Conservation (phyloP, 345 rosid genomes). For the Leavenworthia alabamica region DNA sequence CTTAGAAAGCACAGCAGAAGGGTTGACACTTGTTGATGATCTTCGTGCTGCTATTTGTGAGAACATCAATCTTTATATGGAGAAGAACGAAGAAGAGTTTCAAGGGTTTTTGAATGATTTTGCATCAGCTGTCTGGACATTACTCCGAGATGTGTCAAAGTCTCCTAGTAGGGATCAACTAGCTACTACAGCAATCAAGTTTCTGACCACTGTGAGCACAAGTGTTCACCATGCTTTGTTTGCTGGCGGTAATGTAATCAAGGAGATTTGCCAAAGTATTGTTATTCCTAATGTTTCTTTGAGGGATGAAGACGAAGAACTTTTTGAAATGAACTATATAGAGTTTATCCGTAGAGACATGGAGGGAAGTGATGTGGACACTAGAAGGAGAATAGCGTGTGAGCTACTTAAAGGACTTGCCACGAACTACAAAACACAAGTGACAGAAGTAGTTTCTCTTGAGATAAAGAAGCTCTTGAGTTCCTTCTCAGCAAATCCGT, state of each 20-base stretch:
- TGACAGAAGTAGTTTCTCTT: slow-evolving; percentile 57
- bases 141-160: slow-evolving; percentile 68
- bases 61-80: slow-evolving; percentile 89
- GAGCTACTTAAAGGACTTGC: slow-evolving; percentile 95
- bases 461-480: slow-evolving; percentile 70
- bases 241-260: slow-evolving; percentile 64
- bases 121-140: slow-evolving; percentile 80
- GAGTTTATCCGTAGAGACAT: slow-evolving; percentile 98
- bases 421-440: slow-evolving; percentile 63
- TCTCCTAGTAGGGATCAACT: slow-evolving; percentile 67
- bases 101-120: slow-evolving; percentile 59
- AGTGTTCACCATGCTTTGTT: slow-evolving; percentile 91
- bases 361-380: slow-evolving; percentile 99
- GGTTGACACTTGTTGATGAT: slow-evolving; percentile 53
- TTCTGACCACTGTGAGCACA: slow-evolving; percentile 86
- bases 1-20: slow-evolving; percentile 51
- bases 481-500: slow-evolving; percentile 64
- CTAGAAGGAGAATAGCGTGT: slow-evolving; percentile 96
- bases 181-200: slow-evolving; percentile 86
- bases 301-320: slow-evolving; percentile 95
- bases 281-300: slow-evolving; percentile 90
- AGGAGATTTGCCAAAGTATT: slow-evolving; percentile 77
- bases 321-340: slow-evolving; percentile 89
- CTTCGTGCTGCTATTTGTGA: slow-evolving; percentile 88
- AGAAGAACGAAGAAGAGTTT: slow-evolving; percentile 94